Evolutionary conservation across 108 stramenopile species (phyloP).

Genomic region (Skeletonema costatum): DNA sequence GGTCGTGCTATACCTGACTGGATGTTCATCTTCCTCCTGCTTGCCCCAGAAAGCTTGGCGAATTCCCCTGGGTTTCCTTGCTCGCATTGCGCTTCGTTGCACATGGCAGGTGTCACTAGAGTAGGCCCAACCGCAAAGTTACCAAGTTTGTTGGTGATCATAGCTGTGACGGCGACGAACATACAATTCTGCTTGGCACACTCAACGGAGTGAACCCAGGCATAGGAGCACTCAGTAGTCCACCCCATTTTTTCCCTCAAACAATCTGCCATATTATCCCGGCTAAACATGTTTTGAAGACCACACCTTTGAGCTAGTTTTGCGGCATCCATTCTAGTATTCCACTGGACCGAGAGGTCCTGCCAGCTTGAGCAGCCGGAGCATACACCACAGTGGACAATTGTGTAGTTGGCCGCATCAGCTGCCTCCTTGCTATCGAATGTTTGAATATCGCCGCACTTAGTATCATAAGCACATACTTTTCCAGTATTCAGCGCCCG

Average conservation of each 20-base stretch:
- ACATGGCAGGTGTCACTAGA: slow-evolving; percentile 24
- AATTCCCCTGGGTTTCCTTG: neutral
- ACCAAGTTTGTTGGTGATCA: slow-evolving; percentile 15
- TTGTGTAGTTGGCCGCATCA: slow-evolving; percentile 11
- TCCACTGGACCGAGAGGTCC: slow-evolving; percentile 38
- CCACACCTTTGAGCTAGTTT: neutral
- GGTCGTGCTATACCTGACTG: slow-evolving; percentile 5
- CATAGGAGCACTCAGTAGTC: neutral
- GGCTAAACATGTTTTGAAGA: neutral
- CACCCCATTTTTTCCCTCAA: neutral
- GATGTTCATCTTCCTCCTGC: slow-evolving; percentile 16
- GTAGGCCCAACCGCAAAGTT: slow-evolving; percentile 21
- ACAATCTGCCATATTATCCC: slow-evolving; percentile 1
- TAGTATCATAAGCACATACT: neutral
- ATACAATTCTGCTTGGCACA: slow-evolving; percentile 40
- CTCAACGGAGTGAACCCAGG: slow-evolving; percentile 8
- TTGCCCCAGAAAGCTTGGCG: slow-evolving; percentile 6
- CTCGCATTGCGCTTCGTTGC: slow-evolving; percentile 11
- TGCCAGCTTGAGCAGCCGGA: slow-evolving; percentile 43
- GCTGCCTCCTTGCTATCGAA: slow-evolving; percentile 20
- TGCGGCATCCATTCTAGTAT: slow-evolving; percentile 15
- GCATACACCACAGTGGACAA: slow-evolving; percentile 40
- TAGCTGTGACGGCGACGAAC: slow-evolving; percentile 21
- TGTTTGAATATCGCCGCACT: slow-evolving; percentile 12
- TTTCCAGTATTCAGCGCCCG: neutral